Evolutionary conservation across 2,329 filamentous ascomycete species (phyloP).

Genomic region (Pseudogymnoascus sp.): DNA sequence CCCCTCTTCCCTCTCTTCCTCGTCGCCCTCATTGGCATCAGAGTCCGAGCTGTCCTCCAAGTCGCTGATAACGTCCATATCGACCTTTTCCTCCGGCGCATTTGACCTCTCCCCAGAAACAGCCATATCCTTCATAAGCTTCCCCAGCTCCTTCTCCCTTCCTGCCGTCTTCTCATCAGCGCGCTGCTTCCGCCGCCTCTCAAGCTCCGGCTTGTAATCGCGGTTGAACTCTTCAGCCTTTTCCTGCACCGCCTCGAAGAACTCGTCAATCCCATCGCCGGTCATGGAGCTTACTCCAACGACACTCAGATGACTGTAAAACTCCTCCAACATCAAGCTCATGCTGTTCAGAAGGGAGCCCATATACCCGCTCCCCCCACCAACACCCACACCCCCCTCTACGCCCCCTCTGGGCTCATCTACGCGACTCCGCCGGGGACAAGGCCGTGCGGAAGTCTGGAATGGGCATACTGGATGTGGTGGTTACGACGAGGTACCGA

Average conservation of each 20-base stretch:
- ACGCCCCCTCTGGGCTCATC: slow-evolving; percentile 49
- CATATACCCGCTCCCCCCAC: slow-evolving; percentile 89
- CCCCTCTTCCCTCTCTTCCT: slow-evolving; percentile 50
- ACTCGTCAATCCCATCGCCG: slow-evolving; percentile 83
- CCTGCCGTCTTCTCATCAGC: slow-evolving; percentile 65
- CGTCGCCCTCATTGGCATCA: slow-evolving; percentile 51
- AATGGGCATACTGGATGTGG: slow-evolving; percentile 40
- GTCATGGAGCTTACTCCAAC: slow-evolving; percentile 92
- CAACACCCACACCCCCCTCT: slow-evolving; percentile 40
- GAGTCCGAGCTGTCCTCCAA: slow-evolving; percentile 44
- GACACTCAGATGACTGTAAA: slow-evolving; percentile 88
- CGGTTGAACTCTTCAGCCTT: slow-evolving; percentile 83
- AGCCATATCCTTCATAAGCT: slow-evolving; percentile 91
- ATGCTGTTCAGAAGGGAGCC: slow-evolving; percentile 91
- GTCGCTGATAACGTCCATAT: slow-evolving; percentile 31
- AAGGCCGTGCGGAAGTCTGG: slow-evolving; percentile 18
- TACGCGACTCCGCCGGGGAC: slow-evolving; percentile 32
- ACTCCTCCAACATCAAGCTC: slow-evolving; percentile 95
- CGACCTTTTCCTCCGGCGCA: slow-evolving; percentile 28
- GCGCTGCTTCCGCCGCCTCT: slow-evolving; percentile 66
- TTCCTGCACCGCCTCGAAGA: slow-evolving; percentile 80
- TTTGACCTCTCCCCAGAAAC: slow-evolving; percentile 40
- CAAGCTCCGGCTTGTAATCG: slow-evolving; percentile 89
- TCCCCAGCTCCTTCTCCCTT: slow-evolving; percentile 75
- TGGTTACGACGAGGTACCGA: slow-evolving; percentile 46